A percentile compares a stretch with the other conserved stretches of the same genome.
phyloP scores from a whole-genome alignment of 129 eudicot genomes.

The Rutidosis leptorrhynchoides region DNA sequence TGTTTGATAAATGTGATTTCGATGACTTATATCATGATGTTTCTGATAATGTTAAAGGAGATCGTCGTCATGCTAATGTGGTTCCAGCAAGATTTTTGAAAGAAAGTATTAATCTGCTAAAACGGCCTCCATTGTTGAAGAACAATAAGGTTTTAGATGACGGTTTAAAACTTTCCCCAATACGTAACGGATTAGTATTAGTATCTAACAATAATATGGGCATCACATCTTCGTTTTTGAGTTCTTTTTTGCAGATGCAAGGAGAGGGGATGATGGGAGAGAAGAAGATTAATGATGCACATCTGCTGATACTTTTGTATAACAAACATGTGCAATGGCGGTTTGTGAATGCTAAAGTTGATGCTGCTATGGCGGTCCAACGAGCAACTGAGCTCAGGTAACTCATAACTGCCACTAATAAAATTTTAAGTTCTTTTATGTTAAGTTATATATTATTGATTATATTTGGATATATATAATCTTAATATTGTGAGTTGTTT shows the following conservation, averaged over 20 bases:
- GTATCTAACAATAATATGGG: slow-evolving; percentile 20
- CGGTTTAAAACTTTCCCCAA: slow-evolving; percentile 29
- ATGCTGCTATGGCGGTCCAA: slow-evolving; percentile 51
- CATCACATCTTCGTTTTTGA: slow-evolving; percentile 45
- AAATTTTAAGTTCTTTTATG: no score
- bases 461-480: not conserved
- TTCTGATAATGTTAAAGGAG: slow-evolving; percentile 42
- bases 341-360: slow-evolving; percentile 69
- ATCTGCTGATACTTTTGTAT: slow-evolving; percentile 58
- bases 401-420: slow-evolving; percentile 42
- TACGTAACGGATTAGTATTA: slow-evolving; percentile 34
- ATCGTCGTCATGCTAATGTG: slow-evolving; percentile 47
- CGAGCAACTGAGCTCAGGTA: slow-evolving; percentile 38
- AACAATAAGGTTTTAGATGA: slow-evolving; percentile 32
- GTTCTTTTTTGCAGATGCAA: slow-evolving; percentile 52
- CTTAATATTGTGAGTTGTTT: slow-evolving; percentile 14
- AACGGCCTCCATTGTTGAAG: slow-evolving; percentile 37
- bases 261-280: slow-evolving; percentile 80
- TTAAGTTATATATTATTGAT: not conserved
- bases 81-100: slow-evolving; percentile 71
- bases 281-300: slow-evolving; percentile 64
- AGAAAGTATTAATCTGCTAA: slow-evolving; percentile 41
- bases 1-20: slow-evolving; percentile 13
- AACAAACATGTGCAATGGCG: slow-evolving; percentile 89
- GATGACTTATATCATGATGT: slow-evolving; percentile 23